Evolutionary conservation across 306 rosid species (phyloP).

Genomic region (Cucurbita moschata): DNA sequence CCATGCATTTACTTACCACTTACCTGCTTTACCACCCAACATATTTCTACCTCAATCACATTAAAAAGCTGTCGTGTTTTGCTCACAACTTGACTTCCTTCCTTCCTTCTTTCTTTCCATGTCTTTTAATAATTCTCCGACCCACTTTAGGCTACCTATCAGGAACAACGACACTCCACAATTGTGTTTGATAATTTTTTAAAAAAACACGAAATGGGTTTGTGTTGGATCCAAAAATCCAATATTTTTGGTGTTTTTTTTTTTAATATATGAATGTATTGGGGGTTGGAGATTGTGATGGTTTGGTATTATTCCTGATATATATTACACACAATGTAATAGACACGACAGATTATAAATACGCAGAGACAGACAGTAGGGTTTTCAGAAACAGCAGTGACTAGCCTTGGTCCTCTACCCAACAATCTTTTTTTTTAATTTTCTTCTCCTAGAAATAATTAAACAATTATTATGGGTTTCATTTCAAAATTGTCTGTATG

Average conservation of each 20-base stretch:
- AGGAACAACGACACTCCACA: no score
- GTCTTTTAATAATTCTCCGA: no score
- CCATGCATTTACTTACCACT: not conserved
- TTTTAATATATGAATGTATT: no score
- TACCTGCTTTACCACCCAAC: not conserved
- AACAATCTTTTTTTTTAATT: not conserved
- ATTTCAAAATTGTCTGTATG: not conserved
- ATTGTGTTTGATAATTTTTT: no score
- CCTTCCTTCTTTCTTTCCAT: no score
- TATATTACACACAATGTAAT: not conserved
- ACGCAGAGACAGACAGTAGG: slow-evolving; percentile 11
- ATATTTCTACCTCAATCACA: not conserved
- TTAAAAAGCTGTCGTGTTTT: not conserved
- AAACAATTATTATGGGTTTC: not conserved
- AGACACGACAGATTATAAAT: slow-evolving; percentile 4
- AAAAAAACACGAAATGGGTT: not conserved
- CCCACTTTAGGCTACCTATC: no score
- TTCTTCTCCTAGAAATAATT: not conserved
- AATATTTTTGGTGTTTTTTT: not conserved
- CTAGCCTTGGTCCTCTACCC: slow-evolving; percentile 3
- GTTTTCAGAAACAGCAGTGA: slow-evolving; percentile 4
- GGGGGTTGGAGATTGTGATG: slow-evolving; percentile 7
- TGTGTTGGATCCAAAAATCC: not conserved
- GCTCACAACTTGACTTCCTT: not conserved
- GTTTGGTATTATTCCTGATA: not conserved